Evolutionary conservation across 108 stramenopile genomes (phyloP).

Genomic region (Cylindrotheca closterium): DNA sequence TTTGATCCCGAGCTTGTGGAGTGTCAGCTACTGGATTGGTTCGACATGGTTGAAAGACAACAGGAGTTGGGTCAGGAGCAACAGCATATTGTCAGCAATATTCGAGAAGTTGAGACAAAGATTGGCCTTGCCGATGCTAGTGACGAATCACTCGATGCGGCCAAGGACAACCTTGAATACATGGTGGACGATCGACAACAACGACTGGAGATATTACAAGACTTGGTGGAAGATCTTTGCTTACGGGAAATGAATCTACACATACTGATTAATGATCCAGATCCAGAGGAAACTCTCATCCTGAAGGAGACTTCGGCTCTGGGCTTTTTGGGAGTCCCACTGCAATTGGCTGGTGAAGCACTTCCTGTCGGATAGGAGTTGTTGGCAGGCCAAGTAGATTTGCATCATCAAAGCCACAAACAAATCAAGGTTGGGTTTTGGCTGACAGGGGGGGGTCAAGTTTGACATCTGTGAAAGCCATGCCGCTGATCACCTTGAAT

Average conservation of each 20-base stretch:
- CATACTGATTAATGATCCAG: slow-evolving; percentile 20
- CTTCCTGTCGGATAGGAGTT: slow-evolving; percentile 32
- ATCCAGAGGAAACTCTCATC: slow-evolving; percentile 11
- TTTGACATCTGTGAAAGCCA: no score
- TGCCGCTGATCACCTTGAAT: no score
- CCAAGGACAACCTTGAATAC: slow-evolving; percentile 56
- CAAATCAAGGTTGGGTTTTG: no score
- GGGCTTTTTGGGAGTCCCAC: slow-evolving; percentile 37
- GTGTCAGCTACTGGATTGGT: slow-evolving; percentile 77
- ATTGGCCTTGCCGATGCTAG: slow-evolving; percentile 64
- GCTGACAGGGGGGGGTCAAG: no score
- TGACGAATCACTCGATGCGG: slow-evolving; percentile 48
- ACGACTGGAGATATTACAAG: slow-evolving; percentile 66
- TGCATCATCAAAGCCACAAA: not conserved
- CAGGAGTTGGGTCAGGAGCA: slow-evolving; percentile 33
- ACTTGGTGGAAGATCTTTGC: slow-evolving; percentile 81
- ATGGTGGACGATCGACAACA: slow-evolving; percentile 52
- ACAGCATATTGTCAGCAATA: slow-evolving; percentile 46
- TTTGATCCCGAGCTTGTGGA: slow-evolving; percentile 69
- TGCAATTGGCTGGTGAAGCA: slow-evolving; percentile 38
- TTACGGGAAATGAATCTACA: slow-evolving; percentile 72
- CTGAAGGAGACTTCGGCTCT: slow-evolving; percentile 29
- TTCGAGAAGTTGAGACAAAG: slow-evolving; percentile 80
- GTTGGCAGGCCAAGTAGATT: not conserved
- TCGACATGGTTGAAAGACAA: slow-evolving; percentile 70